Percentiles rank a stretch among this genome's conserved stretches.
phyloP scores from a whole-genome alignment of 257 asterid genomes.

The Penstemon newberryi region DNA sequence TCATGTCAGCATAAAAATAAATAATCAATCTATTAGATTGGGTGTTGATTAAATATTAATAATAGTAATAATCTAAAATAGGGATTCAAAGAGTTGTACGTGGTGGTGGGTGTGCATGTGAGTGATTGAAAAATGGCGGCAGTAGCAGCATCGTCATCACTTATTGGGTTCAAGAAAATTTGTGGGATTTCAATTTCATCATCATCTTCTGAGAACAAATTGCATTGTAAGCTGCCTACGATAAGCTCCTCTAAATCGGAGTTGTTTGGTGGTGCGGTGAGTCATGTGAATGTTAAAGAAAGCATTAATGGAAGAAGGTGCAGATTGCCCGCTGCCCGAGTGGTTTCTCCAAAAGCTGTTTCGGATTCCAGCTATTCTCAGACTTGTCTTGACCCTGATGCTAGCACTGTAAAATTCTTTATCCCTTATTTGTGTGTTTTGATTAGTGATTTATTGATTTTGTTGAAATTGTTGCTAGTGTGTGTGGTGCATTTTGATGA shows the following conservation, averaged over 20 bases:
- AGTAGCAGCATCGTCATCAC: slow-evolving; percentile 48
- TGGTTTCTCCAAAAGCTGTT: slow-evolving; percentile 64
- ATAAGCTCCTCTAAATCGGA: slow-evolving; percentile 45
- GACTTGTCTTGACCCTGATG: slow-evolving; percentile 70
- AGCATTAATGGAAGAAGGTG: slow-evolving; percentile 3
- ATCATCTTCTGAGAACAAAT: slow-evolving; percentile 29
- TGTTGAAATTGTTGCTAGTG: neutral
- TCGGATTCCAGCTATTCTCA: slow-evolving; percentile 56
- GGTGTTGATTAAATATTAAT: neutral
- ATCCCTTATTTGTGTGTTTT: neutral
- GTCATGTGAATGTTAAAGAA: slow-evolving; percentile 16
- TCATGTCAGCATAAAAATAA: no score
- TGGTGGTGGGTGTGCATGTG: slow-evolving; percentile 2
- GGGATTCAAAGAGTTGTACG: neutral
- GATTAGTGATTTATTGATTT: neutral
- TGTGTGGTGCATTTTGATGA: slow-evolving; percentile 9
- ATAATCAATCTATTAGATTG: no score
- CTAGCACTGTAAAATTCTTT: slow-evolving; percentile 43
- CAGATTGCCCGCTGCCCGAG: slow-evolving; percentile 32
- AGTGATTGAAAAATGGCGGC: slow-evolving; percentile 40
- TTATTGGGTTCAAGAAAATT: slow-evolving; percentile 32
- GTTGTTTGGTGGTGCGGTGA: slow-evolving; percentile 39
- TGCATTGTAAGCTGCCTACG: slow-evolving; percentile 30
- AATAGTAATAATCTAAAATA: neutral
- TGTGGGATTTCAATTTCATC: slow-evolving; percentile 34